A percentile compares a stretch with the other conserved stretches of the same genome.
phyloP scores from a whole-genome alignment of 78 protist genomes.

The Neovahlkampfia damariscottae region DNA sequence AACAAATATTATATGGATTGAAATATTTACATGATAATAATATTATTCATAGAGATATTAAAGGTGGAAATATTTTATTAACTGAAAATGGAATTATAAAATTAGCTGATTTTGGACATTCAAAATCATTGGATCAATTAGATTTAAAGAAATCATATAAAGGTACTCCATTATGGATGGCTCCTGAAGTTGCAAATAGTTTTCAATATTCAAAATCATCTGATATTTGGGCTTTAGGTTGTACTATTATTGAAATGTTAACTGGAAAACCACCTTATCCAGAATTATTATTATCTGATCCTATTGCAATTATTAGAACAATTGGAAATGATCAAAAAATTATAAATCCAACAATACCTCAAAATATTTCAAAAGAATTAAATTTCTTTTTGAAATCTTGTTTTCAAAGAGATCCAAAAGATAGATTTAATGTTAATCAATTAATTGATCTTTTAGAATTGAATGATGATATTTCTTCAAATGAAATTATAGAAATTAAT shows the following conservation, averaged over 20 bases:
- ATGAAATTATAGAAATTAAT: neutral
- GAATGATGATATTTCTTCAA: neutral
- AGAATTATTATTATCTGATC: neutral
- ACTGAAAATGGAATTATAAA: conserved; percentile 28
- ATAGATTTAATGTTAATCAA: neutral
- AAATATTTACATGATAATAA: conserved; percentile 11
- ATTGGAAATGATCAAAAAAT: no score
- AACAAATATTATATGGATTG: conserved; percentile 18
- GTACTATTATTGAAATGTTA: conserved; percentile 35
- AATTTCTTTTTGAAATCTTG: conserved; percentile 13
- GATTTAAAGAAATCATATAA: neutral
- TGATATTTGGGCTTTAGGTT: conserved; percentile 32
- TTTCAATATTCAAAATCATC: neutral
- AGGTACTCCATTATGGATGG: conserved; percentile 38
- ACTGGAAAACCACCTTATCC: conserved; percentile 29
- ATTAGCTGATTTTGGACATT: conserved; percentile 61
- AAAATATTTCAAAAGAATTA: neutral
- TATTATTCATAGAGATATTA: conserved; percentile 48
- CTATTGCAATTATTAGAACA: neutral
- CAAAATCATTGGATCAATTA: neutral
- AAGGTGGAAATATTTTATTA: conserved; percentile 53
- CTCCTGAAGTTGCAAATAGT: conserved; percentile 22
- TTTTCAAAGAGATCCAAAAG: conserved; percentile 20
- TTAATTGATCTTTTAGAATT: neutral
- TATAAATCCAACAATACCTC: conserved; percentile 10